Base-by-base conservation (phyloP, 768 basidiomycete species). In the Lactarius evosmus region DNA sequence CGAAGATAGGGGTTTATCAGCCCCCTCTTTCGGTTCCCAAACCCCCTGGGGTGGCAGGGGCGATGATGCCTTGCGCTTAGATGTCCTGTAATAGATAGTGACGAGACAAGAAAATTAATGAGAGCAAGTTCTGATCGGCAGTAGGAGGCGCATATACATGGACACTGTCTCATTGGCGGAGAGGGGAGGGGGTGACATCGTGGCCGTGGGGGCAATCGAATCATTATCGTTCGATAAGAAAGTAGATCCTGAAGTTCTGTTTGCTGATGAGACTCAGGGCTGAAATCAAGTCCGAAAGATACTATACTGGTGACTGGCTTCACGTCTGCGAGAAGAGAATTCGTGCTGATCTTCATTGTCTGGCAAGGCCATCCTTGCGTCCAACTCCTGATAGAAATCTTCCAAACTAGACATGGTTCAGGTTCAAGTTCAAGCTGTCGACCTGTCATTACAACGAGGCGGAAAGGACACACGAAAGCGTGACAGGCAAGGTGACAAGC, bases 371-470 rank as follows among this genome's bases (percentile, higher is more conserved):
- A 68, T 68, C 22, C 67, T 67, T 56, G 59, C 46, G 6, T 68
- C 67, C 50, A 68, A 56, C 61, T 52, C 67, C 40, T 53, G 53
- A 54, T 68, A 68, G 46, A 68, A 67, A 46, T 19, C 51, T 58
- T 66, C 51, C 16, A 49, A 53, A 52, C 59, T 56, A 11, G 44
- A 29, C 58, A 52, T 58, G 25, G 46, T 49, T 25, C 46, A 27
- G 4, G 25, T 49, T 27, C 46, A 49, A 16, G 46, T 49, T 49
- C 44, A 22, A 46, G 51, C n/a, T 17, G 27, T 51, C 50, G 51
- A 32, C 29, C 22, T 29, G 19, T 6, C n/a, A 32, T 25, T 12
- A 55, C n/a, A 34, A 34, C 33, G 32, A 30, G 19, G 14, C 27
- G 5, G 36, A 41, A 4, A 41, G 19, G 17, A 41, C 40, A 41